Evolutionary conservation across 2,329 filamentous ascomycete genomes (phyloP).

Genomic region (Geosmithia flava): DNA sequence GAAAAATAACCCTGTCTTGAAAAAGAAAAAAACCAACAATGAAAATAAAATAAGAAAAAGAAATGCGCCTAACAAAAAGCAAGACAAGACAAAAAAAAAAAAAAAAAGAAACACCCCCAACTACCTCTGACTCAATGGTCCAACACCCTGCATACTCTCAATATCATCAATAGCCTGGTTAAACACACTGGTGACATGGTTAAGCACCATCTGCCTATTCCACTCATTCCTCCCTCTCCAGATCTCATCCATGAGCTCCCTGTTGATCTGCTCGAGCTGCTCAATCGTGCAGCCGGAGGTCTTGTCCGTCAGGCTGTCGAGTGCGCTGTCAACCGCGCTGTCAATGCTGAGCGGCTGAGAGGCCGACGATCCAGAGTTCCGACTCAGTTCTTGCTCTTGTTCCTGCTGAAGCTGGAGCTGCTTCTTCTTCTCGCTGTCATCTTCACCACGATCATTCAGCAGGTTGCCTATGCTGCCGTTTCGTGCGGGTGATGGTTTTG

Average conservation of each 20-base stretch:
- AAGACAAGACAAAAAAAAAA: not conserved
- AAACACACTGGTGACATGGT: conserved; percentile 54
- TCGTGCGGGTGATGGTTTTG: not conserved
- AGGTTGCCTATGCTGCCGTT: conserved; percentile 14
- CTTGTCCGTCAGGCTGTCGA: conserved; percentile 48
- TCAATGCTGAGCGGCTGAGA: conserved; percentile 34
- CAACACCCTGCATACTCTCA: conserved; percentile 34
- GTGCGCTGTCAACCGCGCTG: conserved; percentile 40
- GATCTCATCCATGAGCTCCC: conserved; percentile 78
- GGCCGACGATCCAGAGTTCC: conserved; percentile 21
- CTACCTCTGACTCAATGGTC: conserved; percentile 26
- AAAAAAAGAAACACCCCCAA: not conserved
- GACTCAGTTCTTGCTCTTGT: conserved; percentile 11
- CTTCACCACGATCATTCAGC: conserved; percentile 23
- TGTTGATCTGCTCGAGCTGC: conserved; percentile 88
- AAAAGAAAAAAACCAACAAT: no score
- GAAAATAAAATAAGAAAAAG: not conserved
- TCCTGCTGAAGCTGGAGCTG: not conserved
- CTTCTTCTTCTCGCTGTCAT: conserved; percentile 9
- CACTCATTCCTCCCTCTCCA: conserved; percentile 72
- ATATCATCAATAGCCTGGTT: conserved; percentile 65
- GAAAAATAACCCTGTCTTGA: no score
- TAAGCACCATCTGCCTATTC: conserved; percentile 67
- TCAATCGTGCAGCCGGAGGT: conserved; percentile 79
- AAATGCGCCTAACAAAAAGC: not conserved